A percentile compares a stretch with the other conserved stretches of the same genome.
Conservation (phyloP, 2,329 filamentous ascomycete genomes). For the Microcera coccophila region DNA sequence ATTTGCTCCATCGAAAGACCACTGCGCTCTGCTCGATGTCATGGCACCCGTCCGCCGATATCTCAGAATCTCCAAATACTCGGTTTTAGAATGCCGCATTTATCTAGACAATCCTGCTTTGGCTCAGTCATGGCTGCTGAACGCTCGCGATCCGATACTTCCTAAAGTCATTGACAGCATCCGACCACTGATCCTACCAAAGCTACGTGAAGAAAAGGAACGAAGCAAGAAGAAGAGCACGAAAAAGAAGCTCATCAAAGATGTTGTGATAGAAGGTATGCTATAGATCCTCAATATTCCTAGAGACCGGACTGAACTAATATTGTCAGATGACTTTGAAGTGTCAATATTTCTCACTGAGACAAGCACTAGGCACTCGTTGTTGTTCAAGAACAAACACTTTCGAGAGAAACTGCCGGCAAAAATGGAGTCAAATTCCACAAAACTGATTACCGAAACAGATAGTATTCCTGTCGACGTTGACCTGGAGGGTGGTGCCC, state of each 20-base stretch:
- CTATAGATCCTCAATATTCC: background rate
- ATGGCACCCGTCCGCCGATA: constrained; percentile 87
- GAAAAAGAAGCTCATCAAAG: constrained; percentile 79
- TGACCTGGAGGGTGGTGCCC: constrained; percentile 38
- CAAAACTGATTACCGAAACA: constrained; percentile 55
- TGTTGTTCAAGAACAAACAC: constrained; percentile 80
- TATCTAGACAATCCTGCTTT: constrained; percentile 90
- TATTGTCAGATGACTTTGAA: constrained; percentile 80
- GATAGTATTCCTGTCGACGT: constrained; percentile 53
- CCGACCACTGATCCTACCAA: constrained; percentile 81
- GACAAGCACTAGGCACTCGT: constrained; percentile 75
- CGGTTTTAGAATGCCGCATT: constrained; percentile 93
- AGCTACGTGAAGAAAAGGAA: constrained; percentile 80
- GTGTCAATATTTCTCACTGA: constrained; percentile 92
- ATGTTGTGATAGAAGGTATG: constrained; percentile 75
- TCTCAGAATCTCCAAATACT: constrained; percentile 85
- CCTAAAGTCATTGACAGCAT: constrained; percentile 80
- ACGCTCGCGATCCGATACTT: constrained; percentile 70
- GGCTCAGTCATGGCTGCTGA: constrained; percentile 77
- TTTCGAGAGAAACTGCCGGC: constrained; percentile 58
- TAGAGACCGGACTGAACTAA: constrained; percentile 12
- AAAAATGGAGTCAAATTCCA: constrained; percentile 58
- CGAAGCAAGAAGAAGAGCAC: constrained; percentile 56
- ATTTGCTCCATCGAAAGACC: no score
- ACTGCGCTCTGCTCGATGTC: no score